Conservation (phyloP, 352 stramenopile genomes). For the Aphanomyces cochlioides region DNA sequence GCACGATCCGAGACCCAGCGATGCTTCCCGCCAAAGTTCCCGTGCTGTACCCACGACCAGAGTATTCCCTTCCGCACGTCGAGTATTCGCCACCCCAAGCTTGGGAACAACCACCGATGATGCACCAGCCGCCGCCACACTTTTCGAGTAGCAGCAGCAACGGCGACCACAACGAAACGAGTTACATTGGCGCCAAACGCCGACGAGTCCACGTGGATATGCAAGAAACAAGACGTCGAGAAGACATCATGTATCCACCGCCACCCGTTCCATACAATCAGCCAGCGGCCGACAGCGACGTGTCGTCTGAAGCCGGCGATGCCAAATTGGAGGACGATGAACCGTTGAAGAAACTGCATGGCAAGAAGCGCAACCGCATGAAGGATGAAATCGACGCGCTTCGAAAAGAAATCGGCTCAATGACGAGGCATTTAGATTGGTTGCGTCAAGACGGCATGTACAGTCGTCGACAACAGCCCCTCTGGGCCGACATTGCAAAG, state of each 20-base stretch:
- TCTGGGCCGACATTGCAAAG: constrained; percentile 30
- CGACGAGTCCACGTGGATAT: not conserved
- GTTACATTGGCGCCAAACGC: not conserved
- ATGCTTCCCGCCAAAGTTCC: not conserved
- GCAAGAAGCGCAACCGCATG: constrained; percentile 31
- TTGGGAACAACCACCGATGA: constrained; percentile 3
- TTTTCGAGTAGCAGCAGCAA: no score
- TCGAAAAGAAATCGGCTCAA: constrained; percentile 24
- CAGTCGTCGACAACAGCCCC: not conserved
- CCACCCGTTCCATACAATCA: not conserved
- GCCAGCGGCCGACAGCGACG: not conserved
- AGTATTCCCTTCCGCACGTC: not conserved
- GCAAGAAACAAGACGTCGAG: not conserved
- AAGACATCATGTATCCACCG: not conserved
- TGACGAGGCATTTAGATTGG: constrained; percentile 23
- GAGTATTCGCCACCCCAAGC: not conserved
- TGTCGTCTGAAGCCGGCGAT: constrained; percentile 15
- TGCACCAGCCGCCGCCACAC: not conserved
- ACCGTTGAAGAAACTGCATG: constrained; percentile 7
- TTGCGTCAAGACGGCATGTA: not conserved
- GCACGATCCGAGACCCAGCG: not conserved
- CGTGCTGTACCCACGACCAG: constrained; percentile 23
- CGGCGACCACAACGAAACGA: not conserved
- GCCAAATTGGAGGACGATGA: constrained; percentile 20
- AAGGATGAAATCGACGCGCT: constrained; percentile 29